These are phyloP conservation scores for Amauroascus verrucosus DNA, from an alignment of 2,329 filamentous ascomycete genomes.

Conservation along the genomic window DNA sequence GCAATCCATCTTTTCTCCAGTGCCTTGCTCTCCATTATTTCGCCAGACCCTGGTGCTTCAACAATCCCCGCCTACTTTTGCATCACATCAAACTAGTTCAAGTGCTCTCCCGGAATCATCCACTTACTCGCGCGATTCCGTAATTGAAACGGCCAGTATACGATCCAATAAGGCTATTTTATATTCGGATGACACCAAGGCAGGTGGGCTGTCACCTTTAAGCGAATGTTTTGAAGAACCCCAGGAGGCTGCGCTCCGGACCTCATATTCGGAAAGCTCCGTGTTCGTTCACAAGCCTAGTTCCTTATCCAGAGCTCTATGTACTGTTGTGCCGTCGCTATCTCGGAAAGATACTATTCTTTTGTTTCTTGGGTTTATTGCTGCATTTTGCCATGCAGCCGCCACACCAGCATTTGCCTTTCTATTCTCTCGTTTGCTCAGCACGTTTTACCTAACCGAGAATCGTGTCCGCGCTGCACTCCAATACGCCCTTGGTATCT, in stretches of 20 bases:
- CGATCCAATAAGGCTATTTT: neutral
- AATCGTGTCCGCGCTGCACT: conserved; percentile 44
- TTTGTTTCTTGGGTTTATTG: conserved; percentile 51
- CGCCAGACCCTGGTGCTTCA: neutral
- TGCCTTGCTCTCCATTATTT: conserved; percentile 7
- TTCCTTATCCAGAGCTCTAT: conserved; percentile 48
- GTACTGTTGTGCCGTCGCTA: conserved; percentile 61
- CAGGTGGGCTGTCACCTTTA: neutral
- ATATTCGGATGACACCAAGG: neutral
- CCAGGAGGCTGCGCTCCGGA: neutral
- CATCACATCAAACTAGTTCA: neutral
- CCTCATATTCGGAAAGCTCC: neutral
- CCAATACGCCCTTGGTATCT: conserved; percentile 59
- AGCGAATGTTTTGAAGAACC: neutral
- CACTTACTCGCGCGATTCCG: neutral
- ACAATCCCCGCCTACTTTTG: neutral
- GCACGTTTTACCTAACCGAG: conserved; percentile 52
- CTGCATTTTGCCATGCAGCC: conserved; percentile 54
- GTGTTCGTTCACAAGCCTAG: neutral
- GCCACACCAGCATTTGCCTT: conserved; percentile 66
- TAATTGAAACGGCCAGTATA: neutral
- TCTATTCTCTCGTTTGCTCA: conserved; percentile 61
- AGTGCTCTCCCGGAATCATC: neutral
- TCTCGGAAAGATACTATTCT: conserved; percentile 41
- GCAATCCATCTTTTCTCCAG: conserved; percentile 2